These are phyloP conservation scores for Schwanniomyces occidentalis DNA, from an alignment of 805 yeast species.

Conservation along the genomic window DNA sequence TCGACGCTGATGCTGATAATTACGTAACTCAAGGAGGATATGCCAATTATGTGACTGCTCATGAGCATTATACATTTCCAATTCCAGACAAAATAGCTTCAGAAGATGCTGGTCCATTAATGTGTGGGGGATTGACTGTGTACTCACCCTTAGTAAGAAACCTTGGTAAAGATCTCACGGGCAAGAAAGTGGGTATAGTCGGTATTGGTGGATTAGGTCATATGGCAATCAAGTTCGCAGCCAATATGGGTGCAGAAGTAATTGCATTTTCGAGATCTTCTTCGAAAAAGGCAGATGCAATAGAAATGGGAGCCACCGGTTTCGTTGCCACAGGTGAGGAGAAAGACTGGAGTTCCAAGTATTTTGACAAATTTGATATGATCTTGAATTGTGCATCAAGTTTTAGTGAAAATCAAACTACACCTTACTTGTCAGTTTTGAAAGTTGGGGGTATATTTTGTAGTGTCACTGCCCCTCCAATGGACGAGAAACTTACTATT, in stretches of 20 bases:
- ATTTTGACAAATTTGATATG: slow-evolving; percentile 44
- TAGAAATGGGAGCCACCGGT: slow-evolving; percentile 32
- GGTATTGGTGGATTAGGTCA: slow-evolving; percentile 74
- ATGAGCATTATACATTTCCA: slow-evolving; percentile 45
- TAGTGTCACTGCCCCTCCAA: slow-evolving; percentile 30
- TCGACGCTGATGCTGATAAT: slow-evolving; percentile 32
- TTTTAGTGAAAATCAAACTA: slow-evolving; percentile 49
- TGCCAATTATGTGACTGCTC: slow-evolving; percentile 47
- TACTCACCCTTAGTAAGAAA: slow-evolving; percentile 51
- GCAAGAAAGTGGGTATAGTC: slow-evolving; percentile 51
- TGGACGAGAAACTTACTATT: slow-evolving; percentile 19
- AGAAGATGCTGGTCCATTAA: slow-evolving; percentile 49
- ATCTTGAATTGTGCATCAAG: slow-evolving; percentile 56
- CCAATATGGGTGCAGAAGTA: slow-evolving; percentile 66
- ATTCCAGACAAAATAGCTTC: slow-evolving; percentile 48
- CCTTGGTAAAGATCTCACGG: slow-evolving; percentile 22
- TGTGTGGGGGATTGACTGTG: slow-evolving; percentile 59
- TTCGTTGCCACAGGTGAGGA: slow-evolving; percentile 53
- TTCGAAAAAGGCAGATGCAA: slow-evolving; percentile 30
- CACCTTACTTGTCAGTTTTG: slow-evolving; percentile 39
- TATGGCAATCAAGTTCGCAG: slow-evolving; percentile 58
- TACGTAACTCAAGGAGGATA: slow-evolving; percentile 49
- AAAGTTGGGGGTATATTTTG: slow-evolving; percentile 23
- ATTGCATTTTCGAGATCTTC: slow-evolving; percentile 40
- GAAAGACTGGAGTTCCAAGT: slow-evolving; percentile 38